Percentiles rank a stretch among this genome's conserved stretches.
These are phyloP conservation scores for Apostasia ramifera DNA, from an alignment of 106 monocot genomes.

Conservation along the genomic window DNA sequence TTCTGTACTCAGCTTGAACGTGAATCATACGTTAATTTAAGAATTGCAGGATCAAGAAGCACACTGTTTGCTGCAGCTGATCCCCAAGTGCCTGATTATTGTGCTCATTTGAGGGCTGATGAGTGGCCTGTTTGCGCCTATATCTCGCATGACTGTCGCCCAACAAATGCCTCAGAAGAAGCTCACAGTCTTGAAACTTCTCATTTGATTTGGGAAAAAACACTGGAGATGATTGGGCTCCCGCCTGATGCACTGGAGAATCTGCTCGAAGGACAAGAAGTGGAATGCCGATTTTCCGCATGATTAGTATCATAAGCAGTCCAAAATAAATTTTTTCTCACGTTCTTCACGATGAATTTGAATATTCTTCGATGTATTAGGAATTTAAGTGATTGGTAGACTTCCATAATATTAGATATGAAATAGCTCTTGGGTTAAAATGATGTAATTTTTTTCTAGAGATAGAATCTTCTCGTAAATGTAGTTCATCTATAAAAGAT, in stretches of 20 bases:
- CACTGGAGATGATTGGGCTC: conserved; percentile 75
- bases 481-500: too few relatives aligned
- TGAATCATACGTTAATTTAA: not conserved
- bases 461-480: too few relatives aligned
- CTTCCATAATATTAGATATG: too few relatives aligned
- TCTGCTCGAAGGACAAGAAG: conserved; percentile 57
- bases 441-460: too few relatives aligned
- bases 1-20: not conserved
- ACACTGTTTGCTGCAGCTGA: conserved; percentile 74
- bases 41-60: conserved; percentile 75
- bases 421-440: too few relatives aligned
- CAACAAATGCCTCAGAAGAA: conserved; percentile 86
- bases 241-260: conserved; percentile 71
- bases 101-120: conserved; percentile 61
- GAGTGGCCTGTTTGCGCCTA: conserved; percentile 94
- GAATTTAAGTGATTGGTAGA: too few relatives aligned
- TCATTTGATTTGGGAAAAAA: conserved; percentile 74
- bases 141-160: conserved; percentile 74
- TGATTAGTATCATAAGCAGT: too few relatives aligned
- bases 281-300: conserved; percentile 36
- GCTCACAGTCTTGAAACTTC: conserved; percentile 85
- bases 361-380: too few relatives aligned
- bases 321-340: too few relatives aligned
- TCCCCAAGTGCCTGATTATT: conserved; percentile 87
- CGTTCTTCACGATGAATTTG: too few relatives aligned